Evolutionary conservation across 176 grass and related monocot genomes (phyloP), one percentile per base, ranked within the genome.

Genomic region (Carex parvula): DNA sequence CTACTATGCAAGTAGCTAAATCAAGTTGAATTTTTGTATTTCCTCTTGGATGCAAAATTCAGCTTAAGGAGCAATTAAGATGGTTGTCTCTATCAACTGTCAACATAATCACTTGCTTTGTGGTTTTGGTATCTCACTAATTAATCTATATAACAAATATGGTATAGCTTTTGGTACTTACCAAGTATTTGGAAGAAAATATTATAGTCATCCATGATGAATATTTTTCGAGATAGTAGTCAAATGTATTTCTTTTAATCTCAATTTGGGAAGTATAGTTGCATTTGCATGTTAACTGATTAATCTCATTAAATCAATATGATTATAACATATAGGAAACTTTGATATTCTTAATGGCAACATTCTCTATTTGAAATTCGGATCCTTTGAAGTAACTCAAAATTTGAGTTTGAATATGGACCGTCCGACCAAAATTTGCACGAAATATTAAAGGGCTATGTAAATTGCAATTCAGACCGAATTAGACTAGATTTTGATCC

Each of bases 71-170:
- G 32, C 70, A 75, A 85, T 42, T 73, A 42, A 59, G 22, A 58
- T 10, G 53, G 7, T 44, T 72, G 83, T 85, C 83, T 33, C 55
- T 77, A 60, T 85, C 83, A 75, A 64, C 29, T 85, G 54, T 32
- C 83, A 62, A 85, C 54, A 62, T 85, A 85, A 74, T 85, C 83
- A 61, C 70, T 85, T 85, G 11, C 56, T 64, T 64, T 72, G 83
- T 85, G 83, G 83, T 64, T 78, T 85, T 85, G 83, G 70, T 72
- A 24, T 72, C 83, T 85, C 74, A 75, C 21, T 9, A 77, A 75
- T 30, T 9, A 77, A 75, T 48, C 32, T 44, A 76, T 16, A 5
- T 55, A 58, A 54, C 3, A 44, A 44, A 39, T 6, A 75, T 44
- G 60, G 63, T 44, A 67, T 82, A 56, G 48, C 50, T 56, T 77